phyloP scores from a whole-genome alignment of 352 stramenopile species.

The Achlya hypogyna region DNA sequence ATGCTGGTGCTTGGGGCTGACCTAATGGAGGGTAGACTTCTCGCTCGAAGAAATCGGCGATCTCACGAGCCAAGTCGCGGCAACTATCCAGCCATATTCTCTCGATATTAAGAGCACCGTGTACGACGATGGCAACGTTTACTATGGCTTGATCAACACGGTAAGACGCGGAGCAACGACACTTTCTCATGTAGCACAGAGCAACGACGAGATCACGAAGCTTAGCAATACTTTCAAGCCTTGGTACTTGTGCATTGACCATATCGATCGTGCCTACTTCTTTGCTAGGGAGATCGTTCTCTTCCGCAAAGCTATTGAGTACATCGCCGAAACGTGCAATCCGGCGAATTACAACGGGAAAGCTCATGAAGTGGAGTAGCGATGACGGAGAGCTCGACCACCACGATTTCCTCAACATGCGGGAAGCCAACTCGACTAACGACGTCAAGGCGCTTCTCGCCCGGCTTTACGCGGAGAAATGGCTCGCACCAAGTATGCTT shows the following conservation, averaged over 20 bases:
- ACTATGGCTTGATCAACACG: conserved; percentile 70
- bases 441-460: conserved; percentile 57
- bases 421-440: conserved; percentile 50
- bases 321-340: conserved; percentile 61
- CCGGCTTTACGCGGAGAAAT: conserved; percentile 58
- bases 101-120: conserved; percentile 65
- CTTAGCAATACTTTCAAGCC: conserved; percentile 69
- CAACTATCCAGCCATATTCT: conserved; percentile 49
- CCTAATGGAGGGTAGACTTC: conserved; percentile 1
- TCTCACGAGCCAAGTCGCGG: conserved; percentile 51
- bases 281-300: conserved; percentile 60
- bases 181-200: conserved; percentile 25
- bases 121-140: conserved; percentile 79
- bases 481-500: conserved; percentile 42
- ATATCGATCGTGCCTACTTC: background rate
- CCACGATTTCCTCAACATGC: conserved; percentile 58
- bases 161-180: conserved; percentile 22
- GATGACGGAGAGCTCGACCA: conserved; percentile 56
- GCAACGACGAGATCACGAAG: conserved; percentile 60
- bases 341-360: background rate
- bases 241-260: conserved; percentile 22
- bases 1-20: background rate
- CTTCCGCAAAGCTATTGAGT: conserved; percentile 67
- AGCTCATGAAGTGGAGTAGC: conserved; percentile 22
- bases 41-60: conserved; percentile 39